A percentile compares a stretch with the other conserved stretches of the same genome.
Conservation (phyloP, 306 rosid species). For the Gastrolobium bilobum region DNA sequence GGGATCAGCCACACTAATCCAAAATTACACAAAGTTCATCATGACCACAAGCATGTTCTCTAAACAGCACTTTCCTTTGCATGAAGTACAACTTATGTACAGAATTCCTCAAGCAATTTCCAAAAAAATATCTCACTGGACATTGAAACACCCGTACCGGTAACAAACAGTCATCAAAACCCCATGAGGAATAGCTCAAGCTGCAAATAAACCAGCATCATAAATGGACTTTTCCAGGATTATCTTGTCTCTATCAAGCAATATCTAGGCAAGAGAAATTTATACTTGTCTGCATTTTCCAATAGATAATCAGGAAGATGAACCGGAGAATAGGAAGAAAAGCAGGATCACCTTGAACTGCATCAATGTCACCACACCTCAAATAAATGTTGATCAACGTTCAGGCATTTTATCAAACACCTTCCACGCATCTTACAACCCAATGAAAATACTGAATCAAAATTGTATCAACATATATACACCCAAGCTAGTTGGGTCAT, state of each 20-base stretch:
- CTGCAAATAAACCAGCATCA: constrained; percentile 30
- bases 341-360: too few relatives aligned
- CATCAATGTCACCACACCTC: too few relatives aligned
- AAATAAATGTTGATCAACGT: too few relatives aligned
- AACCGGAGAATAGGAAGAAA: constrained; percentile 86
- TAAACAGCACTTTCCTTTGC: constrained; percentile 31
- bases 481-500: too few relatives aligned
- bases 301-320: constrained; percentile 82
- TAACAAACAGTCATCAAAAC: constrained; percentile 27
- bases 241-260: constrained; percentile 65
- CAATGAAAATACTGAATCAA: too few relatives aligned
- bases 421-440: too few relatives aligned
- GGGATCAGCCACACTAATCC: constrained; percentile 45
- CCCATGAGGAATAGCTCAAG: constrained; percentile 50
- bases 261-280: constrained; percentile 85
- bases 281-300: constrained; percentile 71
- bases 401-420: too few relatives aligned
- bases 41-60: constrained; percentile 29
- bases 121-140: constrained; percentile 56
- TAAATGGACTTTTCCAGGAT: constrained; percentile 7
- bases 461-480: too few relatives aligned
- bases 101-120: constrained; percentile 48
- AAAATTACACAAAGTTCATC: constrained; percentile 46
- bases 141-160: constrained; percentile 37
- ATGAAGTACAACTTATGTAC: constrained; percentile 65